These are phyloP conservation scores for Calonectria pteridis DNA, from an alignment of 2,329 filamentous ascomycete genomes.

Conservation along the genomic window DNA sequence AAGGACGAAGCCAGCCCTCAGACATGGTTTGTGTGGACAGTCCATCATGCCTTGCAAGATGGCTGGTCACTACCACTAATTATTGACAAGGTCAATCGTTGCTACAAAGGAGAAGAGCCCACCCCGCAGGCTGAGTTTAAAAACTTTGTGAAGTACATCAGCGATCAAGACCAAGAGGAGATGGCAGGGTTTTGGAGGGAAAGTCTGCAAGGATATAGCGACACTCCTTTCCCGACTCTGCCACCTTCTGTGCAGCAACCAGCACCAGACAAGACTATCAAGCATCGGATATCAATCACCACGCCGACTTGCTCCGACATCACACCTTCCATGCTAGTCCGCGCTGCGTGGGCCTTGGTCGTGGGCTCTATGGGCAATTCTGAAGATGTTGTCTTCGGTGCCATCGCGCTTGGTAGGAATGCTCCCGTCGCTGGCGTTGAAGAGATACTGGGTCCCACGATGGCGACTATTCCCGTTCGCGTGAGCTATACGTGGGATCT, in stretches of 20 bases:
- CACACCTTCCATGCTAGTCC: neutral
- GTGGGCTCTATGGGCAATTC: neutral
- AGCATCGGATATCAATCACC: neutral
- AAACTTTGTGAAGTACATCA: neutral
- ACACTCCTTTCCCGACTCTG: slow-evolving; percentile 19
- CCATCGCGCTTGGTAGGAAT: neutral
- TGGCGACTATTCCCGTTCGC: neutral
- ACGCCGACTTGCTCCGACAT: neutral
- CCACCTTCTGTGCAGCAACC: slow-evolving; percentile 9
- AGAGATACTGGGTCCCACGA: neutral
- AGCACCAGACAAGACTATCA: neutral
- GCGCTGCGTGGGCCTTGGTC: neutral
- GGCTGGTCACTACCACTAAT: slow-evolving; percentile 38
- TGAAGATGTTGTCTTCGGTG: neutral
- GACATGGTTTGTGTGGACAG: slow-evolving; percentile 39
- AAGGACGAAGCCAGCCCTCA: neutral
- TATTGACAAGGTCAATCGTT: neutral
- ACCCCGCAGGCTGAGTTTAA: neutral
- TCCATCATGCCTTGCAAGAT: slow-evolving; percentile 46
- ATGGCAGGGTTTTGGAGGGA: slow-evolving; percentile 11
- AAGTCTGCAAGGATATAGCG: neutral
- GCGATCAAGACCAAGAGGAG: neutral
- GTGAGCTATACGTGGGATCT: neutral
- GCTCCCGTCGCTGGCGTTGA: neutral
- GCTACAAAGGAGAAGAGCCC: slow-evolving; percentile 1